Evolutionary conservation across 495 filamentous ascomycete species (phyloP).

Genomic region (Jackrogersella multiformis): DNA sequence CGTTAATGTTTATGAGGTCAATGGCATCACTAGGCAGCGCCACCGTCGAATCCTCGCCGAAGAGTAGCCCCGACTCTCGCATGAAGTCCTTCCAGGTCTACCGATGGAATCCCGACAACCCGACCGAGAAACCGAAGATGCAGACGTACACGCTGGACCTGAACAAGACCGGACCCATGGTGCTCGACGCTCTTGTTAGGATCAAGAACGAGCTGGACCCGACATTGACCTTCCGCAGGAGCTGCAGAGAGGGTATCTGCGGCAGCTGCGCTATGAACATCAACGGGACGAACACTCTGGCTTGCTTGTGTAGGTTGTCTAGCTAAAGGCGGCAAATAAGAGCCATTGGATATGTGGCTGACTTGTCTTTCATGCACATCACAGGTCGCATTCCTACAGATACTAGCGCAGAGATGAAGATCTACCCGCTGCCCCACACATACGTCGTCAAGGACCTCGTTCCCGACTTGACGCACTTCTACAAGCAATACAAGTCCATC

Average conservation of each 20-base stretch:
- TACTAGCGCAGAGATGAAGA: slow-evolving; percentile 80
- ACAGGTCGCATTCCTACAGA: slow-evolving; percentile 93
- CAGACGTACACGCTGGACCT: slow-evolving; percentile 92
- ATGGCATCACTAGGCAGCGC: slow-evolving; percentile 59
- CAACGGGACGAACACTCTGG: slow-evolving; percentile 94
- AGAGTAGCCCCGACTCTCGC: slow-evolving; percentile 62
- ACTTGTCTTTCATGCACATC: slow-evolving; percentile 9
- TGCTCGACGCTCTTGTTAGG: slow-evolving; percentile 93
- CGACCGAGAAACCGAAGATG: slow-evolving; percentile 91
- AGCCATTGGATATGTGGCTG: slow-evolving; percentile 1
- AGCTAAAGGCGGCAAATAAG: background rate
- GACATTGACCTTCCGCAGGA: slow-evolving; percentile 92
- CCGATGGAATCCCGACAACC: slow-evolving; percentile 95
- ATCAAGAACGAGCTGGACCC: slow-evolving; percentile 99
- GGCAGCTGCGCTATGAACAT: slow-evolving; percentile 99
- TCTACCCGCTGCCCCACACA: slow-evolving; percentile 98
- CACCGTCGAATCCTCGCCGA: slow-evolving; percentile 65
- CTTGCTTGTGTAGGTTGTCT: slow-evolving; percentile 87
- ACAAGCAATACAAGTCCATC: slow-evolving; percentile 99
- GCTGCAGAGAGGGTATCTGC: slow-evolving; percentile 97
- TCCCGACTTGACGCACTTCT: slow-evolving; percentile 96
- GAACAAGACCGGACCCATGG: slow-evolving; percentile 99
- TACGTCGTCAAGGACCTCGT: slow-evolving; percentile 99
- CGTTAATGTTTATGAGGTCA: slow-evolving; percentile 53
- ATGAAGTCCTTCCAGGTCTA: slow-evolving; percentile 99